Evolutionary conservation across 225 moss, liverwort and hornwort genomes (phyloP).

Genomic region (Neckera pumila): DNA sequence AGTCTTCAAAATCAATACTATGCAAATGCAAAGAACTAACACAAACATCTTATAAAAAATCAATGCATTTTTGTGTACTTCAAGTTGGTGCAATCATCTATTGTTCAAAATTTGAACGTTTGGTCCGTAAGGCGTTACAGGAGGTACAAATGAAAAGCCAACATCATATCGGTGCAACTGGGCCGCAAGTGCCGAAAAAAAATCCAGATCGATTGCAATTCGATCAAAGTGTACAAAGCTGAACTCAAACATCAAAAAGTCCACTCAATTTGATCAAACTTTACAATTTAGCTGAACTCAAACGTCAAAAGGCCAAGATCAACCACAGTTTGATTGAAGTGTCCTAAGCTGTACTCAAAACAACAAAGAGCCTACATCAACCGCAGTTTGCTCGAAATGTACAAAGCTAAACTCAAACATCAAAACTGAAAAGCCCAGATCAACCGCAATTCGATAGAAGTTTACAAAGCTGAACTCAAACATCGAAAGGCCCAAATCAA

Average conservation of each 20-base stretch:
- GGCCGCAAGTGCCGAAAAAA: neutral
- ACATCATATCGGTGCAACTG: neutral
- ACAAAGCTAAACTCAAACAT: neutral
- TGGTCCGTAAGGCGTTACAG: neutral
- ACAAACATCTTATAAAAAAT: neutral
- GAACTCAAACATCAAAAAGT: too few species aligned
- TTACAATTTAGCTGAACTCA: neutral
- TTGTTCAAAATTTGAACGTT: neutral
- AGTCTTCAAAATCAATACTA: neutral
- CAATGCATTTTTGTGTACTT: neutral
- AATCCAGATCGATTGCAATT: neutral
- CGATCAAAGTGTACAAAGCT: neutral
- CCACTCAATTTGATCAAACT: too few species aligned
- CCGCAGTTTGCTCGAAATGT: neutral
- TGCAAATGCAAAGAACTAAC: neutral
- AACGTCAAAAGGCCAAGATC: neutral
- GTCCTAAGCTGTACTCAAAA: neutral
- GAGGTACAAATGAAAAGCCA: neutral
- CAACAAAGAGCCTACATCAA: neutral
- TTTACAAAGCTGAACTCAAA: too few species aligned
- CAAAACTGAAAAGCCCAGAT: too few species aligned
- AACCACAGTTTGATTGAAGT: neutral
- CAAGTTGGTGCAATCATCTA: accelerated
- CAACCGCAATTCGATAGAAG: too few species aligned
- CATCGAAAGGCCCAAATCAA: too few species aligned